Percentiles rank a stretch among this genome's conserved stretches.
Evolutionary conservation across 1,284 basidiomycete species (phyloP).

Genomic region (Psilocybe mexicana): DNA sequence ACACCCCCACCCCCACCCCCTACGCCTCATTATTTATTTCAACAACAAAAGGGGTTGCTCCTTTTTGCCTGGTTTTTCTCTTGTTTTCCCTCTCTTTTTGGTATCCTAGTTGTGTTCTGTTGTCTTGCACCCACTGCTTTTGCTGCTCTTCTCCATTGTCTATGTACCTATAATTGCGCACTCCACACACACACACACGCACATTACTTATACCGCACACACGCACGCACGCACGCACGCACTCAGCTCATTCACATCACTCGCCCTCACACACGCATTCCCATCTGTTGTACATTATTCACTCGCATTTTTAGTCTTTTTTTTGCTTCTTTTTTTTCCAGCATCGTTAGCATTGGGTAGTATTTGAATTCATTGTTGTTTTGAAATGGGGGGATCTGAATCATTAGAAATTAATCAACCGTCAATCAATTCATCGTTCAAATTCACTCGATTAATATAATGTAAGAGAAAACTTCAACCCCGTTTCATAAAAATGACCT

Average conservation of each 20-base stretch:
- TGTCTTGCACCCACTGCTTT: background rate
- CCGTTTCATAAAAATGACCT: background rate
- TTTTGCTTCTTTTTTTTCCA: too few relatives aligned
- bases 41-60: background rate
- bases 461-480: too few relatives aligned
- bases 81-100: background rate
- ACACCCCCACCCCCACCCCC: background rate
- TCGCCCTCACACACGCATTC: background rate
- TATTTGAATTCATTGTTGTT: too few relatives aligned
- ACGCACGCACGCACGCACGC: background rate
- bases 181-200: background rate
- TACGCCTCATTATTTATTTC: background rate
- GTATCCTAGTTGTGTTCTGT: too few relatives aligned
- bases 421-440: too few relatives aligned
- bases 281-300: background rate
- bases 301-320: background rate
- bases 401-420: background rate
- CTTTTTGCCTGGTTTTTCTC: background rate
- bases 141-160: background rate
- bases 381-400: too few relatives aligned
- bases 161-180: background rate
- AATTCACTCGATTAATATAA: too few relatives aligned
- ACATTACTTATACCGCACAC: background rate
- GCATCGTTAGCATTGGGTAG: too few relatives aligned
- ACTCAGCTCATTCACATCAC: background rate